Conservation (phyloP, 164 flowering plant genomes). For the Nelumbo lutea region DNA sequence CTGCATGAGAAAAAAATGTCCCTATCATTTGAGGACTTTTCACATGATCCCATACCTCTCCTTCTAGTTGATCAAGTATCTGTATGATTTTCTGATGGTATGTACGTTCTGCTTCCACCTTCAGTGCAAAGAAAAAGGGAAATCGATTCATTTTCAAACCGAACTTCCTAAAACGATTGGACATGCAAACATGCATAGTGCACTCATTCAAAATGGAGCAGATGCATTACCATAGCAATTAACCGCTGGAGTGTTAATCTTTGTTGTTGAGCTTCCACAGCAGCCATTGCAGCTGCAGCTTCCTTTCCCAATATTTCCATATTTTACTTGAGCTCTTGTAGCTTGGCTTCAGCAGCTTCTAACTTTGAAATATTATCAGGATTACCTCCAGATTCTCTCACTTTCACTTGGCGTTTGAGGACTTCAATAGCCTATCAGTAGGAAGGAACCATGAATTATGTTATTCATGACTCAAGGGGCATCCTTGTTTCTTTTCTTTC, state of each 20-base stretch:
- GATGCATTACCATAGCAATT: conserved; percentile 62
- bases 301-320: conserved; percentile 79
- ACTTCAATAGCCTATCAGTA: conserved; percentile 79
- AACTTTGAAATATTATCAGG: conserved; percentile 52
- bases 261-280: conserved; percentile 96
- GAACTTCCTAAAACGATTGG: not conserved
- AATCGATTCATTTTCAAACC: not conserved
- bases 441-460: conserved; percentile 6
- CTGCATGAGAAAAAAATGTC: not conserved
- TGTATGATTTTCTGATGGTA: conserved; percentile 77
- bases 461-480: not conserved
- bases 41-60: conserved; percentile 42
- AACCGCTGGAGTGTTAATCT: conserved; percentile 86
- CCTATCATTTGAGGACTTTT: not conserved
- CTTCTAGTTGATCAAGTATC: conserved; percentile 86
- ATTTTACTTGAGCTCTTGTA: conserved; percentile 79
- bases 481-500: too few relatives aligned
- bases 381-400: conserved; percentile 61
- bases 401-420: conserved; percentile 70
- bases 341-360: conserved; percentile 78
- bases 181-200: not conserved
- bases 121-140: conserved; percentile 11
- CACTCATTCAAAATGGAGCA: not conserved
- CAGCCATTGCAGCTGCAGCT: conserved; percentile 93
- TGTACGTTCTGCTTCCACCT: conserved; percentile 88